These are phyloP conservation scores for Quercus suber DNA, from an alignment of 306 rosid genomes.

Conservation along the genomic window DNA sequence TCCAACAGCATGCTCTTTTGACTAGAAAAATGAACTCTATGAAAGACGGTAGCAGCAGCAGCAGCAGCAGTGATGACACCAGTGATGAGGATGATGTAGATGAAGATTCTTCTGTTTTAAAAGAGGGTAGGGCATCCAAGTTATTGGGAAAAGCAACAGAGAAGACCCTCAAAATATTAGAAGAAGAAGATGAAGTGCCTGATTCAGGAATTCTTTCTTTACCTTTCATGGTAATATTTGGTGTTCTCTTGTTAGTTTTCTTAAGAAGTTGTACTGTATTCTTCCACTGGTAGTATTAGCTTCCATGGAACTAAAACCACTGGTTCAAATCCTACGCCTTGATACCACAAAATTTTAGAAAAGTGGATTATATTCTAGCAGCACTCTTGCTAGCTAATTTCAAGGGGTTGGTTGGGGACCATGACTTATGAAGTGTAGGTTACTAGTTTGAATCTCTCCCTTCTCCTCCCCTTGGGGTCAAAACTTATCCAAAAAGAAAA, in stretches of 20 bases:
- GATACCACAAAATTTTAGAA: neutral
- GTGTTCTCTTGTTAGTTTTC: constrained; percentile 16
- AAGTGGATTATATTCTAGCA: neutral
- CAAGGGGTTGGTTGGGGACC: too few species aligned
- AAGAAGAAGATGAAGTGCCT: constrained; percentile 74
- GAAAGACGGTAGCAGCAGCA: constrained; percentile 63
- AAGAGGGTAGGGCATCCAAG: constrained; percentile 49
- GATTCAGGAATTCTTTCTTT: constrained; percentile 76
- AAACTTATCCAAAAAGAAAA: too few species aligned
- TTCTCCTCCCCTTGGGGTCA: too few species aligned
- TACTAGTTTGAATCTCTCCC: too few species aligned
- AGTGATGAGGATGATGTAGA: constrained; percentile 61
- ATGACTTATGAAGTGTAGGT: too few species aligned
- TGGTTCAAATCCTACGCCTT: neutral
- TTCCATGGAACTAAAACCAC: neutral
- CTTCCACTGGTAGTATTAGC: neutral
- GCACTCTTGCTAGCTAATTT: too few species aligned
- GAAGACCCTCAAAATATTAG: constrained; percentile 57
- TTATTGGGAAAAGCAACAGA: constrained; percentile 68
- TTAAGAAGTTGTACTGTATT: neutral
- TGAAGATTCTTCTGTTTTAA: constrained; percentile 43
- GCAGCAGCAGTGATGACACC: constrained; percentile 55
- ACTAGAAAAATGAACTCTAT: constrained; percentile 77
- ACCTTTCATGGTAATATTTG: constrained; percentile 77
- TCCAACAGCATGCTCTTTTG: constrained; percentile 58